Percentiles rank a stretch among this genome's conserved stretches.
phyloP scores from a whole-genome alignment of 202 grass and related monocot species.

The Musa balbisiana region DNA sequence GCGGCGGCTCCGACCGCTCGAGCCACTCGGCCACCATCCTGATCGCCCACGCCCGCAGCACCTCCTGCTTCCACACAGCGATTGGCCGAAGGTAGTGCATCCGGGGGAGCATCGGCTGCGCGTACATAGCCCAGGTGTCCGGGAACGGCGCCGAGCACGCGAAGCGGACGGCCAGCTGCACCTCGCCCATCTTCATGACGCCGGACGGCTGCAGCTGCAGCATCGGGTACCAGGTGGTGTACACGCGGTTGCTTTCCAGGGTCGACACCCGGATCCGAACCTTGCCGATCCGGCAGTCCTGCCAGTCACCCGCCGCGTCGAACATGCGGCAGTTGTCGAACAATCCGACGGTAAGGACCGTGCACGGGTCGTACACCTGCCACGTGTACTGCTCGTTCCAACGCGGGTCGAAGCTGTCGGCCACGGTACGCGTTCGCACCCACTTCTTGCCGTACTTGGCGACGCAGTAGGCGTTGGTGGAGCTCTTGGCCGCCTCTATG shows the following conservation, averaged over 20 bases:
- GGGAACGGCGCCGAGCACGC: slow-evolving; percentile 46
- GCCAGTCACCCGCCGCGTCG: slow-evolving; percentile 42
- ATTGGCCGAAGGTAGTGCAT: slow-evolving; percentile 90
- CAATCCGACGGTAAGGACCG: slow-evolving; percentile 69
- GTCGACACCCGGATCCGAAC: slow-evolving; percentile 83
- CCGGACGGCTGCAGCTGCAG: slow-evolving; percentile 69
- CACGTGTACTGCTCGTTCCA: slow-evolving; percentile 99
- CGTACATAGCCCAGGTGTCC: slow-evolving; percentile 78
- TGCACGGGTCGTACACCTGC: slow-evolving; percentile 96
- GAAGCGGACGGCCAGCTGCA: slow-evolving; percentile 88
- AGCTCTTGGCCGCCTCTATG: slow-evolving; percentile 53
- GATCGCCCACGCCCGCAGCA: slow-evolving; percentile 60
- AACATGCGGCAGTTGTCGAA: slow-evolving; percentile 99
- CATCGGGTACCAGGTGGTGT: slow-evolving; percentile 70
- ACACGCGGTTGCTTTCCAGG: slow-evolving; percentile 72
- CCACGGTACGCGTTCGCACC: slow-evolving; percentile 78
- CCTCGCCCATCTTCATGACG: slow-evolving; percentile 92
- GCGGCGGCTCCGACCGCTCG: slow-evolving; percentile 64
- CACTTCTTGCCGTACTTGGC: slow-evolving; percentile 99
- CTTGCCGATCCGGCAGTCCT: slow-evolving; percentile 87
- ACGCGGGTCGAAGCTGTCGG: slow-evolving; percentile 64
- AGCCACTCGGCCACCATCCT: slow-evolving; percentile 66
- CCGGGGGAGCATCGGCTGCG: slow-evolving; percentile 64
- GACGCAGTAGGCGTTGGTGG: slow-evolving; percentile 88
- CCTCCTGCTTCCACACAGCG: slow-evolving; percentile 76